Evolutionary conservation across 345 rosid genomes (phyloP).

Genomic region (Diplotaxis tenuifolia): DNA sequence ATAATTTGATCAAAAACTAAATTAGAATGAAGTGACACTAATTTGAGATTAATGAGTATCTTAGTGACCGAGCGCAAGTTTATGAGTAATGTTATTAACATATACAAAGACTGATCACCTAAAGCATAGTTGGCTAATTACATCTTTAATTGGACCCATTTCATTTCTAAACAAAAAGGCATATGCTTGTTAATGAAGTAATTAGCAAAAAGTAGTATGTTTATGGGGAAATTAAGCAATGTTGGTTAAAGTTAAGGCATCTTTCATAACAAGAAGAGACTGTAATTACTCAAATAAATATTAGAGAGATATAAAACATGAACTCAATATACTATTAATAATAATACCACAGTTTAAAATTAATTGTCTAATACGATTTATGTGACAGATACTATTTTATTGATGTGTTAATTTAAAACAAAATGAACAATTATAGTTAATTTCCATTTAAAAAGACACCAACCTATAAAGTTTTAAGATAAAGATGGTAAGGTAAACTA

Average conservation of each 20-base stretch:
- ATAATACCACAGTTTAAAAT: background rate
- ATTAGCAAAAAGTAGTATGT: background rate
- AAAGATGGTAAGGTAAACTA: slow-evolving; percentile 18
- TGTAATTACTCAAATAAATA: background rate
- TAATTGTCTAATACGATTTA: background rate
- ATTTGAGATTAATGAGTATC: background rate
- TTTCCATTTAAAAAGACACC: slow-evolving; percentile 10
- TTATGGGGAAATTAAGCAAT: background rate
- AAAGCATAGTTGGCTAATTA: slow-evolving; percentile 13
- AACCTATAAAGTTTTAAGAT: slow-evolving; percentile 9
- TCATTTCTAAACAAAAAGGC: slow-evolving; percentile 12
- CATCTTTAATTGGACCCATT: slow-evolving; percentile 4
- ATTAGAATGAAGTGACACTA: slow-evolving; percentile 12
- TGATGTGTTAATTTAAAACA: background rate
- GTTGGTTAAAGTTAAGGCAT: background rate
- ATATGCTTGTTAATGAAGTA: slow-evolving; percentile 15
- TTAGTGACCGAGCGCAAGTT: background rate
- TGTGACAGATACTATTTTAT: slow-evolving; percentile 9
- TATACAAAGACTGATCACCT: slow-evolving; percentile 27
- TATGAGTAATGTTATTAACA: background rate
- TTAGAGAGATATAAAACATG: background rate
- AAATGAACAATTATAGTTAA: background rate
- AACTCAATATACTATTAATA: background rate
- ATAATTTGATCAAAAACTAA: background rate
- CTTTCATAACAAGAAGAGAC: background rate